phyloP scores from a whole-genome alignment of 768 basidiomycete genomes.

The Mycena galopus region DNA sequence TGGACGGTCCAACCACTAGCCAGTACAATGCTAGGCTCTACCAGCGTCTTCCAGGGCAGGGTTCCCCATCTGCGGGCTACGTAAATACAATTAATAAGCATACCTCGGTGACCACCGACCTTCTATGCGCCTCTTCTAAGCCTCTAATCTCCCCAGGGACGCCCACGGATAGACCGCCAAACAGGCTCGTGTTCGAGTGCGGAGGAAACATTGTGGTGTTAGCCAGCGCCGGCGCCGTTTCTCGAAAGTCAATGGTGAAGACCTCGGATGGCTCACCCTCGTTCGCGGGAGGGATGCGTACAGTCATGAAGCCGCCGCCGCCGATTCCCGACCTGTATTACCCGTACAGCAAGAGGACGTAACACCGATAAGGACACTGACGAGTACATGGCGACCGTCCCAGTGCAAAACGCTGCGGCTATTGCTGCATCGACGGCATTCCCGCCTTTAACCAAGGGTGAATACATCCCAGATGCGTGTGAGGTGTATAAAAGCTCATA shows the following conservation, averaged over 20 bases:
- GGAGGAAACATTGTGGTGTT: constrained; percentile 83
- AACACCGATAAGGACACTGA: constrained; percentile 53
- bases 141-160: constrained; percentile 94
- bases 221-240: constrained; percentile 82
- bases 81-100: constrained; percentile 58
- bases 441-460: constrained; percentile 66
- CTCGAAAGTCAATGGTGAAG: constrained; percentile 88
- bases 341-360: constrained; percentile 11
- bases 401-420: constrained; percentile 81
- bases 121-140: constrained; percentile 83
- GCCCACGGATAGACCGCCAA: constrained; percentile 89
- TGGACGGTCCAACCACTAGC: constrained; percentile 87
- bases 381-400: constrained; percentile 93
- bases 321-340: constrained; percentile 79
- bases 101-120: constrained; percentile 86
- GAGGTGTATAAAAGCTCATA: not conserved
- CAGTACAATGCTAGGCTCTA: constrained; percentile 80
- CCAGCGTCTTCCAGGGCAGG: constrained; percentile 82
- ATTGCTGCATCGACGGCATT: constrained; percentile 93
- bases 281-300: constrained; percentile 74
- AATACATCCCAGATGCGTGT: not conserved
- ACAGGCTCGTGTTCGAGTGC: constrained; percentile 64
- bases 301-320: constrained; percentile 90
- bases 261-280: constrained; percentile 65
- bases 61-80: constrained; percentile 89